These are phyloP conservation scores for Pseudofabraea citricarpa DNA, from an alignment of 2,329 filamentous ascomycete species.

Conservation along the genomic window DNA sequence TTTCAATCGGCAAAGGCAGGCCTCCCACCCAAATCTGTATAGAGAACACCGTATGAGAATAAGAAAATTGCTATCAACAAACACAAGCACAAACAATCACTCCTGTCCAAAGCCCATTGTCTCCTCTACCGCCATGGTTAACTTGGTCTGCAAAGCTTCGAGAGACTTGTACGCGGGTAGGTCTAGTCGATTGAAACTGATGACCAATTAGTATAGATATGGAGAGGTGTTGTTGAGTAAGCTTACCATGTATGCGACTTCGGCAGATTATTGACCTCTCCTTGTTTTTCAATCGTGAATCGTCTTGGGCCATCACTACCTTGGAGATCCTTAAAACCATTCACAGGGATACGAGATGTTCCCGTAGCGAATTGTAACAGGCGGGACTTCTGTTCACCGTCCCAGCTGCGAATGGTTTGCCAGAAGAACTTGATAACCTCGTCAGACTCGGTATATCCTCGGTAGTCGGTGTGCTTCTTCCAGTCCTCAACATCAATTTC, in stretches of 20 bases:
- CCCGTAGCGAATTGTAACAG: conserved; percentile 95
- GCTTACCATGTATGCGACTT: conserved; percentile 97
- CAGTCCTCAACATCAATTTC: conserved; percentile 99
- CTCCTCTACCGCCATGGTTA: conserved; percentile 96
- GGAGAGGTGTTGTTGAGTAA: no score
- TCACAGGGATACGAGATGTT: conserved; percentile 96
- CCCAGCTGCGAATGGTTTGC: conserved; percentile 95
- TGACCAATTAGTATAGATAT: no score
- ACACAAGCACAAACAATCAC: no score
- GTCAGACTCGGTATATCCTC: conserved; percentile 95
- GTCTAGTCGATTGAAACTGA: conserved; percentile 94
- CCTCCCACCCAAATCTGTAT: conserved; percentile 15
- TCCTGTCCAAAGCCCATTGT: conserved; percentile 99
- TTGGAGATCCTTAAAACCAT: conserved; percentile 98
- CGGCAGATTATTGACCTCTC: conserved; percentile 82
- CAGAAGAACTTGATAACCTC: conserved; percentile 98
- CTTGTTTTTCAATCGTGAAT: conserved; percentile 98
- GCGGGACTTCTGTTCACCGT: conserved; percentile 96
- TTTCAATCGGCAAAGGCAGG: no score
- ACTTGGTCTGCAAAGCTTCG: conserved; percentile 80
- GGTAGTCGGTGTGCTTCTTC: conserved; percentile 99
- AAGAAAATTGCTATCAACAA: conserved; percentile 11
- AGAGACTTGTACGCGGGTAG: conserved; percentile 87
- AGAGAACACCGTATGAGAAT: conserved; percentile 16
- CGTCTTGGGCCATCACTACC: conserved; percentile 91